Base-by-base conservation (phyloP, 169 alveolate genomes). In the Plasmodium adleri region DNA sequence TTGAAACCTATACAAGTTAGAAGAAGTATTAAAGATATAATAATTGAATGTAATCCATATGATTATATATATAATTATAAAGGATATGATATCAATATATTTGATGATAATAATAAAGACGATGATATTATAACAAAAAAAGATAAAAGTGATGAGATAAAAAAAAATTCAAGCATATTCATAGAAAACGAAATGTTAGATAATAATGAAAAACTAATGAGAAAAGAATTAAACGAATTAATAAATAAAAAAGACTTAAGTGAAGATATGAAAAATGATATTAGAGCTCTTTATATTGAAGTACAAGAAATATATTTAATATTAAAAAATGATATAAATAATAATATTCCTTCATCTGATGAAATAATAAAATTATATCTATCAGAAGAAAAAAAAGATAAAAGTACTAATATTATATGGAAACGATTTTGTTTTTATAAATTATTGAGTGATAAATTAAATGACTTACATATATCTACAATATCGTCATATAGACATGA, bases 1-100 rank as follows among this genome's bases (percentile, higher is more conserved):
- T 15, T 76, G 50, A 76, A 76, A 45, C 75, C 68, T 64, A 76
- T 76, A 43, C 89, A 76, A 50, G 89, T 76, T 43, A 76, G 89
- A 15, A 52, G 89, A 64, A 76, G 89, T 43, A 64, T 76, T 32
- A 76, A 64, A 45, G 89, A 76, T 58, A 64, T 76, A 28, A 58
- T 76, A 64, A 58, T 63, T 39, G 66, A 63, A 13, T 52, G 63
- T 13, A 50, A 76, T 13, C 89, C 89, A 6, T 64, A 76, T 64
- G 60, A 64, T 15, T 56, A 64, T 43, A 59, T 76, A 22, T 71
- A 64, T 50, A 76, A 76, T 76, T 76, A 76, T 15, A 76, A 45
- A 13, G 89, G 89, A 24, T 63, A 8, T 49, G 49, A 76, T 47
- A 76, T 76, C 64, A 45, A 45, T 71, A 49, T 68, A 64, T 76